Evolutionary conservation across 2,329 filamentous ascomycete genomes (phyloP), one percentile per base, ranked within the genome.

Genomic region (Rachicladosporium sp.): DNA sequence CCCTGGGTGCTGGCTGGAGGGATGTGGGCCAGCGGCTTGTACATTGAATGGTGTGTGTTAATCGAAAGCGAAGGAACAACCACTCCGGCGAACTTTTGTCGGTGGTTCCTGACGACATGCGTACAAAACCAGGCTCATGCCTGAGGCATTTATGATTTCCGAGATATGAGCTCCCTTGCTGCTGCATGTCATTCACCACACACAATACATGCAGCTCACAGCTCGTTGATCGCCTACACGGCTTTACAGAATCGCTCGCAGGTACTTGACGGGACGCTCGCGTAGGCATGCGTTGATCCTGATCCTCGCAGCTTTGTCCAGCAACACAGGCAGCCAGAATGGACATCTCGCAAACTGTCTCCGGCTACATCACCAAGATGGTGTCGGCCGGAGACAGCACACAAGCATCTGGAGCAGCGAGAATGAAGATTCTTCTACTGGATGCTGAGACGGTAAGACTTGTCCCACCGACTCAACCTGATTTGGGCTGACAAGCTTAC

Each of bases 361-460:
- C 88, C 54, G 83, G 86, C 66, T 98, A 98, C 70, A 82, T 98
- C 71, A 82, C 81, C 61, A 94, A 88, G 74, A 94, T 98, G 78
- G 80, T 96, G 61, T 82, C 85, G 49, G 77, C 77, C 49, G 84
- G 84, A 56, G 87, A 94, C 65, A 46, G 48, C 35, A 42, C 41
- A n/a, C 35, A 37, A 35, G 31, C 35, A 6, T 35, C 71, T 33
- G 74, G 76, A 37, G 80, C 84, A 13, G 76, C 84, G 32, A 96
- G 95, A 70, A 98, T 98, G 91, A 98, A 98, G 77, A 91, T 96
- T 45, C 69, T 98, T 42, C 69, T 98, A 47, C 70, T 98, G 52
- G 91, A 98, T 63, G 81, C 77, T 64, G 91, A 96, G 64, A 98
- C 91, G 49, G 78, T 79, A 67, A 61, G 74, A 68, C 5, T 15